Evolutionary conservation across 306 rosid species (phyloP), one percentile per base, ranked within the genome.

Genomic region (Lathyrus oleraceus): DNA sequence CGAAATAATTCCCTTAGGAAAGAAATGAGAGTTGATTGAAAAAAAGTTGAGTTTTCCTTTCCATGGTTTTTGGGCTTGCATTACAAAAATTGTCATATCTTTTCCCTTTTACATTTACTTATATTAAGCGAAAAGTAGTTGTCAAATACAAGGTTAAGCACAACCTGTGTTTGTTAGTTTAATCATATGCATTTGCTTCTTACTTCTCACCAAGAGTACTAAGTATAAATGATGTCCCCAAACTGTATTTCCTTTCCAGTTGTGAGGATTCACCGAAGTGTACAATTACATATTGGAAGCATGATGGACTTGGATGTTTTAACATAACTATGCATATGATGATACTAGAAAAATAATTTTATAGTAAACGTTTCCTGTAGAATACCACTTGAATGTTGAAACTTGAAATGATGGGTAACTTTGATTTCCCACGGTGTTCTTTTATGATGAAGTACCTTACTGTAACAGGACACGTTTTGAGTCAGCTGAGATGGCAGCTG

Each of bases 401-500:
- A 66, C 49, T 51, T 77, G 67, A 47, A 64, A 66, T 56, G 40
- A 15, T 36, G 20, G 54, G 21, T 47, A 39, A 45, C 69, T 73
- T 65, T 76, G 38, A 56, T 68, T 69, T 20, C 52, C 56, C 72
- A 40, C n/a, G n/a, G 47, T 72, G 15, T 52, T 16, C 66, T 70
- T 76, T 25, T 66, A 79, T 70, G 56, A 74, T 65, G 67, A 66
- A 69, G n/a, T 73, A n/a, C 63, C 48, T 70, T 80, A 32, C 72
- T 61, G 60, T 73, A 51, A 71, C 83, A 94, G 97, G 94, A 68
- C 75, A 67, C 90, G 83, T 80, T 88, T 90, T 80, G 90, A 94
- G 78, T 87, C 87, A 62, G 95, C 97, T 74, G 96, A 87, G 85
- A 76, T 61, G 73, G 89, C 91, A 64, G 81, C 90, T 71, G 97